Evolutionary conservation across 345 rosid species (phyloP), one percentile per base, ranked within the genome.

Genomic region (Salix koriyanagi): DNA sequence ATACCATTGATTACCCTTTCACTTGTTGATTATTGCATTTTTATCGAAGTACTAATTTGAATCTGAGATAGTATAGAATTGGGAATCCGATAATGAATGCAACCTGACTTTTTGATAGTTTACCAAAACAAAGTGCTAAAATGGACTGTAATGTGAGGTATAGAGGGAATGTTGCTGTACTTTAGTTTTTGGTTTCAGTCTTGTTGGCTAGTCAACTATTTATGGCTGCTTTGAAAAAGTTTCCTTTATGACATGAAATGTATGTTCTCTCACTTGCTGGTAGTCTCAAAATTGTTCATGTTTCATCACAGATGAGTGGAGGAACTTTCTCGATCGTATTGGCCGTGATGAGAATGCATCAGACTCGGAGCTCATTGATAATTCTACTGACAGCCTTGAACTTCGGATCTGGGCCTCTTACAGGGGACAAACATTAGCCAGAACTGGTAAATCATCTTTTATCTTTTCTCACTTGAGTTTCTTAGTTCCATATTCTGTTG

Each of bases 321-420:
- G 82, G 81, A 96, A 96, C 81, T 96, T 96, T 79, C 98, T 96
- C 72, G 90, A 93, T 75, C 93, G 99, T 77, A 96, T 96, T 78
- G 98, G 98, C n/a, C 96, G 92, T 42, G 96, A 93, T 88, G 99
- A 96, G 87, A 93, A 88, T 87, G 84, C 93, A n/a, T 30, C 72
- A 65, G 99, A 91, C 70, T 83, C 87, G 0, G 99, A 96, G 60
- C 93, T 93, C 68, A 81, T 79, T 79, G 91, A 90, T 67, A 90
- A 83, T 80, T 80, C 88, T 67, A 85, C 76, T 81, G 99, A 96
- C 78, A 75, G 86, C 77, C 96, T 93, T 86, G 99, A 96, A 87
- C 99, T 96, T 81, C 91, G 98, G 75, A 88, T 91, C 86, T 96
- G 99, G 99, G 99, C 99, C 69, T 96, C 99, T 69, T 96, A 96